Conservation (phyloP, 176 grass and related monocot species). For the Triticum aestivum region IWGSC_CS_RefSeq_v2.1 NC_057803.1:61339174-61339673, state of each 20-base stretch:
- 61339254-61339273: neutral
- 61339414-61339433: neutral
- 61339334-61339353: neutral
- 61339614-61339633: slow-evolving; percentile 45
- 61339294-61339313: neutral
- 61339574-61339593: slow-evolving; percentile 41
- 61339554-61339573: slow-evolving; percentile 37
- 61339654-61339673: neutral
- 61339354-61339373: neutral
- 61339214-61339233: too few relatives aligned
- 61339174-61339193: neutral
- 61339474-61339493: too few relatives aligned
- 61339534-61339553: slow-evolving; percentile 67
- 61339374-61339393: neutral
- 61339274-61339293: neutral
- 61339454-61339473: slow-evolving; percentile 2
- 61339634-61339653: neutral
- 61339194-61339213: neutral
- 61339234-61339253: too few relatives aligned
- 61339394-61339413: neutral
- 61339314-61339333: neutral
- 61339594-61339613: slow-evolving; percentile 57
- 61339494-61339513: neutral
- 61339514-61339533: slow-evolving; percentile 37
- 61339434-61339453: neutral